A percentile compares a stretch with the other conserved stretches of the same genome.
These are phyloP conservation scores for Paralagenidium karlingii DNA, from an alignment of 352 stramenopile species.

Conservation along the genomic window DNA sequence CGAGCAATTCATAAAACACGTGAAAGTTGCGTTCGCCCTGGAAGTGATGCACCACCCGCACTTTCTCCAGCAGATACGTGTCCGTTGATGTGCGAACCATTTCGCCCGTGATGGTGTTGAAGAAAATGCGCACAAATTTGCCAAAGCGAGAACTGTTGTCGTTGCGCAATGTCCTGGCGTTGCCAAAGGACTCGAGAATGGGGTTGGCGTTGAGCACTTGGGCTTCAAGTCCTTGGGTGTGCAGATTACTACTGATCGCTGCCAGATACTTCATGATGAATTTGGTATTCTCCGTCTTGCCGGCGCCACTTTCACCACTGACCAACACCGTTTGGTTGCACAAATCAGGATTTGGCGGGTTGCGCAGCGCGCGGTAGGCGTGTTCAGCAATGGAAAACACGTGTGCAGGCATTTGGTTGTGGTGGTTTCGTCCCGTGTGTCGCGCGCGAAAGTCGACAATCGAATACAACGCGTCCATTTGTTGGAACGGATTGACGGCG, in stretches of 20 bases:
- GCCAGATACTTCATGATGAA: conserved; percentile 16
- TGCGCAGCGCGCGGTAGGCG: conserved; percentile 6
- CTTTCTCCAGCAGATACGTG: conserved; percentile 26
- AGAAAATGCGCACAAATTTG: conserved; percentile 30
- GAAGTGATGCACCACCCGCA: conserved; percentile 11
- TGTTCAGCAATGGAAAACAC: conserved; percentile 13
- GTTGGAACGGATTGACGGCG: conserved; percentile 12
- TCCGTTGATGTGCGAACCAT: too few relatives aligned
- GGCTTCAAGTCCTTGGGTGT: neutral
- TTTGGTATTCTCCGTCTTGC: conserved; percentile 18
- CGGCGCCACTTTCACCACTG: conserved; percentile 14
- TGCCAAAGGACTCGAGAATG: conserved; percentile 33
- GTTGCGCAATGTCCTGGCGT: conserved; percentile 19
- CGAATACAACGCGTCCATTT: conserved; percentile 4
- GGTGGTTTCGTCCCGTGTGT: neutral
- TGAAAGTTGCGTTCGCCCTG: conserved; percentile 18
- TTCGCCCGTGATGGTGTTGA: conserved; percentile 7
- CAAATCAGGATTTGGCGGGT: neutral
- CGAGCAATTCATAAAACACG: conserved; percentile 24
- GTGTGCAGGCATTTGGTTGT: conserved; percentile 7
- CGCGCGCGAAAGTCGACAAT: conserved; percentile 2
- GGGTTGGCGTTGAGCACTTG: conserved; percentile 35
- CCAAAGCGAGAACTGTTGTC: conserved; percentile 27
- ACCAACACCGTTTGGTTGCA: conserved; percentile 14
- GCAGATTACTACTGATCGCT: conserved; percentile 1